Percentiles rank a stretch among this genome's conserved stretches.
Conservation (phyloP, 345 rosid species). For the Aethionema arabicum region DNA sequence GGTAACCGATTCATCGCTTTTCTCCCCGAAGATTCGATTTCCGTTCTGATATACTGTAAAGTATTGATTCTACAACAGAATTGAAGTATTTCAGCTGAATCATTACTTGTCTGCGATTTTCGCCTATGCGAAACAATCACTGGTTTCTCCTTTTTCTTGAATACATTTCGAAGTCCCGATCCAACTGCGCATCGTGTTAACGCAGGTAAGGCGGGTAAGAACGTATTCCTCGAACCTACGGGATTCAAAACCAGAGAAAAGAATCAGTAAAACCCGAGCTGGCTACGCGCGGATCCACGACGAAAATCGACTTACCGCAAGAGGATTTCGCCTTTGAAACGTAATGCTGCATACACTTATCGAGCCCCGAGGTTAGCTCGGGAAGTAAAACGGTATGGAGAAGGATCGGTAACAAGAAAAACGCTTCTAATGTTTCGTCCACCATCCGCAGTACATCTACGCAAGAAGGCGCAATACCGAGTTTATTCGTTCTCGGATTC, state of each 20-base stretch:
- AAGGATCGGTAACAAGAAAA: slow-evolving; percentile 85
- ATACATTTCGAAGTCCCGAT: slow-evolving; percentile 66
- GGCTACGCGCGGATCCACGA: neutral
- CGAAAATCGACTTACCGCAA: slow-evolving; percentile 62
- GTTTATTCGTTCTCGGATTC: slow-evolving; percentile 75
- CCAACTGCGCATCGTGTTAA: slow-evolving; percentile 76
- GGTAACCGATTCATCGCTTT: slow-evolving; percentile 56
- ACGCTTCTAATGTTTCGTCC: slow-evolving; percentile 90
- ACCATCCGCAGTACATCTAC: slow-evolving; percentile 80
- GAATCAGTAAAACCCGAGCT: slow-evolving; percentile 11
- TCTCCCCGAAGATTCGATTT: slow-evolving; percentile 61
- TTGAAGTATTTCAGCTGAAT: slow-evolving; percentile 61
- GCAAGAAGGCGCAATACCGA: slow-evolving; percentile 74
- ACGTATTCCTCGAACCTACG: slow-evolving; percentile 66
- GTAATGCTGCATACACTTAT: slow-evolving; percentile 75
- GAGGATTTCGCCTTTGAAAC: slow-evolving; percentile 78
- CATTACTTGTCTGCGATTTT: slow-evolving; percentile 52
- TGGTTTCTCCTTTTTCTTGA: slow-evolving; percentile 72
- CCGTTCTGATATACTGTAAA: slow-evolving; percentile 62
- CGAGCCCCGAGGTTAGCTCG: slow-evolving; percentile 70
- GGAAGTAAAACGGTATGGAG: slow-evolving; percentile 78
- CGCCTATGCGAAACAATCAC: slow-evolving; percentile 40
- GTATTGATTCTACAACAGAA: slow-evolving; percentile 79
- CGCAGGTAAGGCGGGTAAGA: slow-evolving; percentile 72
- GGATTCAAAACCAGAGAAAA: slow-evolving; percentile 14